Conservation (phyloP, 1,139 yeast species). For the Candida neerlandica region DNA sequence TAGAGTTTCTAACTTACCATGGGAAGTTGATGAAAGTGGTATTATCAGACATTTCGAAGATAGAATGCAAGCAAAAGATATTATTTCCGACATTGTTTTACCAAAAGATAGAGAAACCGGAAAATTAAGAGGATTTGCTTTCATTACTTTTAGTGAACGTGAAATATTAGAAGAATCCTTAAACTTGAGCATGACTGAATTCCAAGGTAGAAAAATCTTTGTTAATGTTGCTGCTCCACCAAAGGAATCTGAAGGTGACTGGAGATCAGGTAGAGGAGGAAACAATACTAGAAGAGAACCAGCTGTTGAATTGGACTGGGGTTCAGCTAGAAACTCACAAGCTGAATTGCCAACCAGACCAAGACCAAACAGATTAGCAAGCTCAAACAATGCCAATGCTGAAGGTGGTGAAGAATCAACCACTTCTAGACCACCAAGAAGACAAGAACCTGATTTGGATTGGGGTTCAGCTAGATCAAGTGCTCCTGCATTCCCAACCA, state of each 20-base stretch:
- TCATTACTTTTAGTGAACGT: slow-evolving; percentile 73
- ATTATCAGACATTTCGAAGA: slow-evolving; percentile 69
- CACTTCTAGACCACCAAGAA: slow-evolving; percentile 23
- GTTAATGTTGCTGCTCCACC: slow-evolving; percentile 92
- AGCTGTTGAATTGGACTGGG: slow-evolving; percentile 56
- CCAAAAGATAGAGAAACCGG: slow-evolving; percentile 70
- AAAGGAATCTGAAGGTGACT: slow-evolving; percentile 50
- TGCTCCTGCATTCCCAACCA: slow-evolving; percentile 38
- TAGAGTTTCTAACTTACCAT: slow-evolving; percentile 81
- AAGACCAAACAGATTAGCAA: slow-evolving; percentile 30
- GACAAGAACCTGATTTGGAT: slow-evolving; percentile 47
- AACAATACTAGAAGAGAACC: slow-evolving; percentile 39
- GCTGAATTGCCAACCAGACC: slow-evolving; percentile 43
- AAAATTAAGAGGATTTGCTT: slow-evolving; percentile 83
- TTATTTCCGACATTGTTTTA: slow-evolving; percentile 60
- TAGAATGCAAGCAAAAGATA: slow-evolving; percentile 52
- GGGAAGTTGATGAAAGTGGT: slow-evolving; percentile 72
- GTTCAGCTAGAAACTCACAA: slow-evolving; percentile 37
- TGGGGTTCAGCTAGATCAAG: slow-evolving; percentile 60
- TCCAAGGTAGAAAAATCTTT: slow-evolving; percentile 76
- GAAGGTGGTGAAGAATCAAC: slow-evolving; percentile 11
- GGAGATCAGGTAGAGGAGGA: slow-evolving; percentile 49
- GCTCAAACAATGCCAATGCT: slow-evolving; percentile 12
- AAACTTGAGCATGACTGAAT: slow-evolving; percentile 60
- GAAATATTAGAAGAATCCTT: slow-evolving; percentile 72